Evolutionary conservation across 768 basidiomycete species (phyloP).

Genomic region (Melanogaster broomeanus): DNA sequence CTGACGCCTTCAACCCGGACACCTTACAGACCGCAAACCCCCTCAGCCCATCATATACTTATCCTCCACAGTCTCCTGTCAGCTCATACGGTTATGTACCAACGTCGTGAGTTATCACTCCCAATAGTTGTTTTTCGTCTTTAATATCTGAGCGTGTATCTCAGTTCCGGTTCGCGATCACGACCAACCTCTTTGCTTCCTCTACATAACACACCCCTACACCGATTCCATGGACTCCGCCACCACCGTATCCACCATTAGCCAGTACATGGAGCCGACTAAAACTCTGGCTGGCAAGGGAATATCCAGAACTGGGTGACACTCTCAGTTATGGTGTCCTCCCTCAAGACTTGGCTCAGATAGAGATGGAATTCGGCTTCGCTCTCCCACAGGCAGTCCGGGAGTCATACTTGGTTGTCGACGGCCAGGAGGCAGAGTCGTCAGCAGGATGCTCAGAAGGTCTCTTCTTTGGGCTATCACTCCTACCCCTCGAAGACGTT

Average conservation of each 20-base stretch:
- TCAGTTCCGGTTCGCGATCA: conserved; percentile 38
- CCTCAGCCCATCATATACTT: conserved; percentile 62
- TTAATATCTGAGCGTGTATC: conserved; percentile 3
- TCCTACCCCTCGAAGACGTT: conserved; percentile 90
- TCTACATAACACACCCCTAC: conserved; percentile 57
- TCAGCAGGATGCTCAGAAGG: conserved; percentile 87
- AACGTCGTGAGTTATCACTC: conserved; percentile 44
- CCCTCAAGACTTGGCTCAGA: conserved; percentile 73
- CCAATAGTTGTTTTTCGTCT: conserved; percentile 5
- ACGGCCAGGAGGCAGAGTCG: conserved; percentile 94
- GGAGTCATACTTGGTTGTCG: conserved; percentile 84
- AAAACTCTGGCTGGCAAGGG: conserved; percentile 74
- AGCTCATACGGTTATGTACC: conserved; percentile 62
- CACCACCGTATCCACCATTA: conserved; percentile 71
- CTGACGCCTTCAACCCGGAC: conserved; percentile 61
- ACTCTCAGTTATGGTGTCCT: conserved; percentile 92
- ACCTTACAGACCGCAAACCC: conserved; percentile 52
- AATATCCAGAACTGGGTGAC: conserved; percentile 94
- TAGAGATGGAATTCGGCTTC: conserved; percentile 85
- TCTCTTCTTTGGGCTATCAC: conserved; percentile 92
- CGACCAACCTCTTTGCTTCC: conserved; percentile 64
- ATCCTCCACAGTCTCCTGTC: conserved; percentile 66
- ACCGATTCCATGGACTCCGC: conserved; percentile 39
- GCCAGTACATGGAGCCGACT: conserved; percentile 82
- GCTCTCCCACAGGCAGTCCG: conserved; percentile 83